A percentile compares a stretch with the other conserved stretches of the same genome.
Conservation (phyloP, 768 basidiomycete genomes). For the Agaricus blazei region DNA sequence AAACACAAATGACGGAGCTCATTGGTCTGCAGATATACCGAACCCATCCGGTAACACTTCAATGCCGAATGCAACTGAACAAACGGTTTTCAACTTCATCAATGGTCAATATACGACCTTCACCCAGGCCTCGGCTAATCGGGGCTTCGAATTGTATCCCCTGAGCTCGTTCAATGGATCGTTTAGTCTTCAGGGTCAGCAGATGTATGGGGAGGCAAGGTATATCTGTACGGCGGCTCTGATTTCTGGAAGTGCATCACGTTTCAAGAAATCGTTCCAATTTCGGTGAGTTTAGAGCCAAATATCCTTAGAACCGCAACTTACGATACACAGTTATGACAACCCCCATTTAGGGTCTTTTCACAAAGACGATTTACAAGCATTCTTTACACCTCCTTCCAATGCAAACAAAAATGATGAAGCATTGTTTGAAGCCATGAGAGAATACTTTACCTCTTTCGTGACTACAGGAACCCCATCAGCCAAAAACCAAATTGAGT, state of each 20-base stretch:
- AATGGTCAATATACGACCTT: conserved; percentile 31
- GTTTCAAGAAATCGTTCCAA: conserved; percentile 20
- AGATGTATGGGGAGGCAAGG: conserved; percentile 41
- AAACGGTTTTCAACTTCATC: conserved; percentile 36
- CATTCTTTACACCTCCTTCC: conserved; percentile 27
- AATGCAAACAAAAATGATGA: conserved; percentile 22
- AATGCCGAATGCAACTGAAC: conserved; percentile 29
- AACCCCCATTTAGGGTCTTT: conserved; percentile 33
- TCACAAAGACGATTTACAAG: conserved; percentile 31
- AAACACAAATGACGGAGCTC: conserved; percentile 37
- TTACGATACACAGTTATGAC: conserved; percentile 24
- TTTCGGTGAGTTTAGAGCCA: conserved; percentile 26
- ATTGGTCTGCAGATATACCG: conserved; percentile 31
- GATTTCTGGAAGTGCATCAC: conserved; percentile 24
- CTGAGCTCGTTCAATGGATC: conserved; percentile 25
- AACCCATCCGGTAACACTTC: conserved; percentile 35
- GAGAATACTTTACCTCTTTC: conserved; percentile 35
- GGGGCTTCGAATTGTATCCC: conserved; percentile 29
- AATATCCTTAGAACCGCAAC: not conserved
- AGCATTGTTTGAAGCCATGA: conserved; percentile 31
- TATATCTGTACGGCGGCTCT: conserved; percentile 38
- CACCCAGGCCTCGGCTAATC: conserved; percentile 22
- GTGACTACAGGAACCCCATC: conserved; percentile 21
- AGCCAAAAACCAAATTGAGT: too few species aligned
- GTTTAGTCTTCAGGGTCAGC: conserved; percentile 34